Conservation (phyloP, 805 yeast genomes). For the Tetrapisispora phaffii region DNA sequence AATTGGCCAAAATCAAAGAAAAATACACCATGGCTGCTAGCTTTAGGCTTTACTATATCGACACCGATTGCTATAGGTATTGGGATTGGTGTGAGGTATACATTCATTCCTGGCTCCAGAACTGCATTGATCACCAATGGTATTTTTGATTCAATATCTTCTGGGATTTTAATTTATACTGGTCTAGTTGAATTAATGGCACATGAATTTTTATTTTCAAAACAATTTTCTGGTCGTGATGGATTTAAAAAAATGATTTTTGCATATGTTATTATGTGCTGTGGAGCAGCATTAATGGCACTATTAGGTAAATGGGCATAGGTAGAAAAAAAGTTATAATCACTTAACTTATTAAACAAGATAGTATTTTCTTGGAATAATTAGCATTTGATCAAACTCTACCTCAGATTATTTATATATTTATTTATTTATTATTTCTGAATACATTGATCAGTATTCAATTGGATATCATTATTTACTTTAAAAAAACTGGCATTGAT, state of each 20-base stretch:
- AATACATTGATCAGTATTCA: too few species aligned
- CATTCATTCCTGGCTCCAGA: slow-evolving; percentile 46
- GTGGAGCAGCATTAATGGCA: slow-evolving; percentile 74
- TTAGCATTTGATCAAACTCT: too few species aligned
- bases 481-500: neutral
- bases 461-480: too few species aligned
- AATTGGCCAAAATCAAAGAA: slow-evolving; percentile 40
- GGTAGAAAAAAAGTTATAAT: too few species aligned
- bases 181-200: slow-evolving; percentile 70
- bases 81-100: slow-evolving; percentile 57
- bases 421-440: too few species aligned
- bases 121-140: slow-evolving; percentile 51
- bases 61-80: slow-evolving; percentile 68
- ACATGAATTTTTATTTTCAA: slow-evolving; percentile 55
- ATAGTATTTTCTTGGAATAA: too few species aligned
- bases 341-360: too few species aligned
- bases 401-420: too few species aligned
- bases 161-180: slow-evolving; percentile 63
- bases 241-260: slow-evolving; percentile 42
- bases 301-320: slow-evolving; percentile 63
- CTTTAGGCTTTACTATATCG: slow-evolving; percentile 43
- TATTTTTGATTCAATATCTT: slow-evolving; percentile 56
- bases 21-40: slow-evolving; percentile 37
- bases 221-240: slow-evolving; percentile 51
- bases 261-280: slow-evolving; percentile 37